Conservation (phyloP, 2,329 filamentous ascomycete genomes). For the Fusarium solani-melongenae region DNA sequence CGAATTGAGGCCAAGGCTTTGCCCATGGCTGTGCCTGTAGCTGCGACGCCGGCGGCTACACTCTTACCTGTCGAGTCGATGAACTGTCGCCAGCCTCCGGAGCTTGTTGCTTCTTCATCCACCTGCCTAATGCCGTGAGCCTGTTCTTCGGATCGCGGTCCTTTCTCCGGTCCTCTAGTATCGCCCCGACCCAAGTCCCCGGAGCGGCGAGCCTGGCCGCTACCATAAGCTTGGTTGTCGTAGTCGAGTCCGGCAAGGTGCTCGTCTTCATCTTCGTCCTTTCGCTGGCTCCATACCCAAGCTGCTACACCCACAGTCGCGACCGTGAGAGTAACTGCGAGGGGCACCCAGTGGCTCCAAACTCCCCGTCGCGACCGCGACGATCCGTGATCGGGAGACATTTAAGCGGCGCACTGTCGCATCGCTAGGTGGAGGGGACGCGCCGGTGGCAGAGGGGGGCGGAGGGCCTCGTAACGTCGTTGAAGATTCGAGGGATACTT, state of each 20-base stretch:
- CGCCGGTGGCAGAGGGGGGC: slow-evolving; percentile 35
- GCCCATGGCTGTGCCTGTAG: slow-evolving; percentile 84
- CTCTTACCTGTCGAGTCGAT: slow-evolving; percentile 85
- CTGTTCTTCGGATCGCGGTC: slow-evolving; percentile 54
- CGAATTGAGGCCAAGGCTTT: slow-evolving; percentile 85
- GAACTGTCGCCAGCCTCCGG: slow-evolving; percentile 78
- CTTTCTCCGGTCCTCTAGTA: slow-evolving; percentile 48
- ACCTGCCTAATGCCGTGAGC: slow-evolving; percentile 53
- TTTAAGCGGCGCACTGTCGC: slow-evolving; percentile 54
- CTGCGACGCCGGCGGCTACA: slow-evolving; percentile 83
- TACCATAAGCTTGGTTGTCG: slow-evolving; percentile 62
- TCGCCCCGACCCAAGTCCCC: slow-evolving; percentile 45
- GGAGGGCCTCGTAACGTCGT: slow-evolving; percentile 24
- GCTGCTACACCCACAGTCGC: slow-evolving; percentile 87
- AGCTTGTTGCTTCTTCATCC: slow-evolving; percentile 48
- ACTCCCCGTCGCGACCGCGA: slow-evolving; percentile 71
- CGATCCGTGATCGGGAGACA: slow-evolving; percentile 70
- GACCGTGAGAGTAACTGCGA: slow-evolving; percentile 86
- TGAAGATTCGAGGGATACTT: not conserved
- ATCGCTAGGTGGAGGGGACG: slow-evolving; percentile 45
- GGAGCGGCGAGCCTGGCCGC: slow-evolving; percentile 62
- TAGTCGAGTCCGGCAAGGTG: slow-evolving; percentile 62
- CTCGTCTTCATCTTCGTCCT: slow-evolving; percentile 73
- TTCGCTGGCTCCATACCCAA: slow-evolving; percentile 94
- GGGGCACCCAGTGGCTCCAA: slow-evolving; percentile 88